Conservation (phyloP, 2,329 filamentous ascomycete species). For the Cladosporium austrohemisphaericum region DNA sequence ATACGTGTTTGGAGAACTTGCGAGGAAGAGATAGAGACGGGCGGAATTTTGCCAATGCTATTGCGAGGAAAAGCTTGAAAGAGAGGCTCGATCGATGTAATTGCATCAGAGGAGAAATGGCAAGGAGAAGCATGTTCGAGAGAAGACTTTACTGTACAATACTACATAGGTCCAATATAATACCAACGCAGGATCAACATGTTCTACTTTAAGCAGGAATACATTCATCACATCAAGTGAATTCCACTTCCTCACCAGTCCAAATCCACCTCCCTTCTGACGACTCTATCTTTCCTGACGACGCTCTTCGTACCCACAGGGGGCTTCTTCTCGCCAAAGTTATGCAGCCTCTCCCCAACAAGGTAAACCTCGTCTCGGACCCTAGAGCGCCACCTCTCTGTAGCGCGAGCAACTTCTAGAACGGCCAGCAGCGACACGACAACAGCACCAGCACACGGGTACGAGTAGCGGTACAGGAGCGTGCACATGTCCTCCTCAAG, state of each 20-base stretch:
- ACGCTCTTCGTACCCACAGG: slow-evolving; percentile 31
- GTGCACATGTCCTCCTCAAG: slow-evolving; percentile 12
- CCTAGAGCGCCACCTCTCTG: slow-evolving; percentile 71
- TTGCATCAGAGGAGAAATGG: too few species aligned
- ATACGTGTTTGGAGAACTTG: slow-evolving; percentile 1
- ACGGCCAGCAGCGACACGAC: slow-evolving; percentile 1
- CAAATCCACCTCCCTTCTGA: slow-evolving; percentile 1
- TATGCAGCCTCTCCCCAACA: slow-evolving; percentile 90
- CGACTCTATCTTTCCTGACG: slow-evolving; percentile 26
- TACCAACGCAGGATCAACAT: background rate
- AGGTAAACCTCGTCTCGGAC: slow-evolving; percentile 95
- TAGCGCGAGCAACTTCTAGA: slow-evolving; percentile 48
- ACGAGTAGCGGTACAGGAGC: slow-evolving; percentile 63
- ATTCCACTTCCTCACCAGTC: slow-evolving; percentile 1
- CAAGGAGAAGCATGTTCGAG: background rate
- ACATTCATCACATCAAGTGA: too few species aligned
- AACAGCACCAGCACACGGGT: slow-evolving; percentile 51
- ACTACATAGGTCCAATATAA: slow-evolving; percentile 4
- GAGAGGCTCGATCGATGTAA: background rate
- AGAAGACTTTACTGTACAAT: background rate
- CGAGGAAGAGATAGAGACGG: background rate
- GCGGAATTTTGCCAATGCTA: too few species aligned
- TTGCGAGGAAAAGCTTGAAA: background rate
- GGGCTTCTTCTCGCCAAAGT: slow-evolving; percentile 66
- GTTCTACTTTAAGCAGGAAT: too few species aligned